These are phyloP conservation scores for Diaporthe amygdali DNA, from an alignment of 2,329 filamentous ascomycete species.

Conservation along the genomic window DNA sequence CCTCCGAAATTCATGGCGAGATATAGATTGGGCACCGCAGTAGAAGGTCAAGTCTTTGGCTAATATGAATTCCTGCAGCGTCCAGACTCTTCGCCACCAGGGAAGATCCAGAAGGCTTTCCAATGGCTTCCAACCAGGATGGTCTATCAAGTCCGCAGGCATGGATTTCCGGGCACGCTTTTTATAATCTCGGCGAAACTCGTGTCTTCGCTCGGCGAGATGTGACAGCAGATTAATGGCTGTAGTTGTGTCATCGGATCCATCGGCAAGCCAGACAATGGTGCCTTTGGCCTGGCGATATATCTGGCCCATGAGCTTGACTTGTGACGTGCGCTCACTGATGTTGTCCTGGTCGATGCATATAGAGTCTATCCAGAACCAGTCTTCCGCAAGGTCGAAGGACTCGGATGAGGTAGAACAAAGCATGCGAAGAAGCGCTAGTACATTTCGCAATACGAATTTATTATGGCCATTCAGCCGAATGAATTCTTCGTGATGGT, in stretches of 20 bases:
- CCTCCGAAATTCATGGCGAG: neutral
- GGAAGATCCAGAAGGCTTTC: neutral
- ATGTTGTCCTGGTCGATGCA: slow-evolving; percentile 19
- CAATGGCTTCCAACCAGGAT: slow-evolving; percentile 3
- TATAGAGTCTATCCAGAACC: slow-evolving; percentile 23
- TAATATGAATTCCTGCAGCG: slow-evolving; percentile 19
- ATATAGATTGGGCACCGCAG: slow-evolving; percentile 5
- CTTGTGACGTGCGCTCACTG: slow-evolving; percentile 16
- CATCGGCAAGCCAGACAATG: slow-evolving; percentile 14
- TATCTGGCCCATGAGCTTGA: slow-evolving; percentile 19
- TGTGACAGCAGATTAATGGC: slow-evolving; percentile 2
- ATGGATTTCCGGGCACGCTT: neutral
- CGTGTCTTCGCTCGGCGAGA: neutral
- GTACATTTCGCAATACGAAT: neutral
- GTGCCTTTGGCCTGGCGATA: slow-evolving; percentile 10
- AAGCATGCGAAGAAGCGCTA: slow-evolving; percentile 20
- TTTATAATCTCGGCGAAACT: neutral
- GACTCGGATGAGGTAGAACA: neutral
- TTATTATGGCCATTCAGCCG: neutral
- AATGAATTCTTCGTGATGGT: neutral
- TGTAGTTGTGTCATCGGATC: neutral
- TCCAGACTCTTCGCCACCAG: slow-evolving; percentile 21
- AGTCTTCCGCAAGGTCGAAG: neutral
- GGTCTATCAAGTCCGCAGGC: neutral
- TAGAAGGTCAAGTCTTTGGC: slow-evolving; percentile 11